Percentiles rank a stretch among this genome's conserved stretches.
phyloP scores from a whole-genome alignment of 2,329 filamentous ascomycete species.

The Aquanectria penicillioides region DNA sequence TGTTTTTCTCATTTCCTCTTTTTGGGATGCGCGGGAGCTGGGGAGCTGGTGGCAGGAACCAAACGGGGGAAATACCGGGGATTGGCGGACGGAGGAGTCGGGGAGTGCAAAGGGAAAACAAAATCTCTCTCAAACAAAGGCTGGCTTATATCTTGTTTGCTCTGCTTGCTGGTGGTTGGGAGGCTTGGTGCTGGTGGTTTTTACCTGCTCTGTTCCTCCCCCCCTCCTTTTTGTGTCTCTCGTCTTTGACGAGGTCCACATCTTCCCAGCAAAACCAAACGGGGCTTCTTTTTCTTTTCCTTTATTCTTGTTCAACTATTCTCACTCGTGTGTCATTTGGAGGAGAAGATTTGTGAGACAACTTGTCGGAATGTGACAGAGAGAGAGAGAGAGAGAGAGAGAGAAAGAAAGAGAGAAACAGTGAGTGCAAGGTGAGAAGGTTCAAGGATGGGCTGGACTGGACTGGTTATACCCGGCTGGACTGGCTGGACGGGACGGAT shows the following conservation, averaged over 20 bases:
- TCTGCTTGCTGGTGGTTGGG: constrained; percentile 30
- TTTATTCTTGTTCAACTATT: not conserved
- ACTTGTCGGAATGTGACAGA: too few species aligned
- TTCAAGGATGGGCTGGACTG: not conserved
- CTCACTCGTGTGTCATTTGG: not conserved
- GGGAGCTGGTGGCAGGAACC: constrained; percentile 40
- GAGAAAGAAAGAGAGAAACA: too few species aligned
- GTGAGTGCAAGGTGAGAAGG: too few species aligned
- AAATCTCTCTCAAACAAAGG: constrained; percentile 32
- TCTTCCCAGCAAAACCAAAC: constrained; percentile 16
- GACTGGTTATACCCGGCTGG: constrained; percentile 4
- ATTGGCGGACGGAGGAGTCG: constrained; percentile 41
- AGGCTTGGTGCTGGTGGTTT: constrained; percentile 24
- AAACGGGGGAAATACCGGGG: constrained; percentile 22
- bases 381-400: too few species aligned
- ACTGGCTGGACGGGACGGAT: constrained; percentile 16
- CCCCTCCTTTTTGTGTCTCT: not conserved
- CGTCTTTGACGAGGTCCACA: constrained; percentile 2
- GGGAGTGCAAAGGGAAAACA: constrained; percentile 40
- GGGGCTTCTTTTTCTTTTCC: not conserved
- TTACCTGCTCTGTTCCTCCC: constrained; percentile 18
- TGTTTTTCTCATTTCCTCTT: constrained; percentile 24
- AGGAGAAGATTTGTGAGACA: too few species aligned
- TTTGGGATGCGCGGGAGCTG: constrained; percentile 41
- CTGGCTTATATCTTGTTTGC: constrained; percentile 37